These are phyloP conservation scores for Silene uniflora DNA, from an alignment of 148 eudicot species.

Conservation along the genomic window DNA sequence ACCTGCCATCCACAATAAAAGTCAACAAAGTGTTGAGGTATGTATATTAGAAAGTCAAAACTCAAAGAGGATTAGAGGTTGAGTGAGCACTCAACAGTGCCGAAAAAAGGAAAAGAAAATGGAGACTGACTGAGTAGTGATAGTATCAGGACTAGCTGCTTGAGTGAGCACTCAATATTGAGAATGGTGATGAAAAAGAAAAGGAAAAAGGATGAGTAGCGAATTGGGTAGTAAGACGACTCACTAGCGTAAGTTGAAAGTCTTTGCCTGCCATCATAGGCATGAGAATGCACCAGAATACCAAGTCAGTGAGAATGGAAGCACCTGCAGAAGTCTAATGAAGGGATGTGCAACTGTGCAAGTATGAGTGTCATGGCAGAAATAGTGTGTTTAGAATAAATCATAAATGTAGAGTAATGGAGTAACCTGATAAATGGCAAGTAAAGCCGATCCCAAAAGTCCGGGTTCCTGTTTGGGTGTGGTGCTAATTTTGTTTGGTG, in stretches of 20 bases:
- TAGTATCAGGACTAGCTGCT: no score
- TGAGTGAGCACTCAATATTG: no score
- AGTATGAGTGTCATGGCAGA: neutral
- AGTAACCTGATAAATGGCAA: constrained; percentile 62
- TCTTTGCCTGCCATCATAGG: constrained; percentile 56
- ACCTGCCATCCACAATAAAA: constrained; percentile 37
- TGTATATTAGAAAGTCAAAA: neutral
- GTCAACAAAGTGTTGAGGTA: neutral
- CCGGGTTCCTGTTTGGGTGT: constrained; percentile 25
- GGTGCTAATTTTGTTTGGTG: constrained; percentile 8
- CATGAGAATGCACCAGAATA: constrained; percentile 73
- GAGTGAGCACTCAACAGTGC: neutral
- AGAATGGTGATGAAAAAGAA: neutral
- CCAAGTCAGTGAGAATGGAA: constrained; percentile 64
- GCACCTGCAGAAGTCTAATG: constrained; percentile 82
- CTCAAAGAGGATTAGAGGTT: neutral
- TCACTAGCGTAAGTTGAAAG: constrained; percentile 64
- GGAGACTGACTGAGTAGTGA: neutral
- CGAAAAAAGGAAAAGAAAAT: neutral
- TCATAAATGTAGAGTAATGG: neutral
- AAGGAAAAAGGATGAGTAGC: neutral
- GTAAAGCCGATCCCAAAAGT: constrained; percentile 45
- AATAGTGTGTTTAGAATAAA: neutral
- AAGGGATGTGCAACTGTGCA: constrained; percentile 14
- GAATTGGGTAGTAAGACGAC: constrained; percentile 19